Evolutionary conservation across 2,329 filamentous ascomycete genomes (phyloP).

Genomic region (Cladobotryum mycophilum): DNA sequence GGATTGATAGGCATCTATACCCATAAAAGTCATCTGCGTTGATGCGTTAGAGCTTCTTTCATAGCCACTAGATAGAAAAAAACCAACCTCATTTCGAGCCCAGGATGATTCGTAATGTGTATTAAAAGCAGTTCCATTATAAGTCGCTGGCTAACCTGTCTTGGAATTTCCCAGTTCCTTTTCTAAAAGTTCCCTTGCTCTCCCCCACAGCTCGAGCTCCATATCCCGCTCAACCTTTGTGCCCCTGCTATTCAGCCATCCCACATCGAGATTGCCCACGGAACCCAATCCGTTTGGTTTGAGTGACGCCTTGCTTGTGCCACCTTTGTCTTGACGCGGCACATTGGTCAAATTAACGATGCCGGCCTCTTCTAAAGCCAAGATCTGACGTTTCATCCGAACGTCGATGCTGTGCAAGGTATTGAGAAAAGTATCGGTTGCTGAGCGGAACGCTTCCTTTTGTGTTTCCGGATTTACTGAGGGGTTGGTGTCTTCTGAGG

Average conservation of each 20-base stretch:
- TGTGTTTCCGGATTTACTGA: slow-evolving; percentile 42
- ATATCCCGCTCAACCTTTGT: slow-evolving; percentile 76
- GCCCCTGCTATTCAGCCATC: slow-evolving; percentile 82
- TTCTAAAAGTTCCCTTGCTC: slow-evolving; percentile 32
- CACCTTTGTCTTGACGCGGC: slow-evolving; percentile 26
- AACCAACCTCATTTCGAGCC: no score
- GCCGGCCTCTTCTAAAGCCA: slow-evolving; percentile 73
- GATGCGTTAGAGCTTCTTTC: no score
- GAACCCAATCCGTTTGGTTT: slow-evolving; percentile 50
- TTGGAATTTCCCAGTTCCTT: slow-evolving; percentile 20
- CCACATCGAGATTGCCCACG: slow-evolving; percentile 66
- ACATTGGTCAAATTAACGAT: slow-evolving; percentile 52
- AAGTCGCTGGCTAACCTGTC: neutral
- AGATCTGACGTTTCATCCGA: slow-evolving; percentile 58
- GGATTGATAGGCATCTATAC: no score
- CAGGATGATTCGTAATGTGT: no score
- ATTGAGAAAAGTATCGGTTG: slow-evolving; percentile 62
- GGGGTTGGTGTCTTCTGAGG: slow-evolving; percentile 15
- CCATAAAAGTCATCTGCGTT: no score
- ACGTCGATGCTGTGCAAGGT: slow-evolving; percentile 71
- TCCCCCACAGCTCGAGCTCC: slow-evolving; percentile 70
- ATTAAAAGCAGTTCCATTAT: no score
- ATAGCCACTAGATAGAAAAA: no score
- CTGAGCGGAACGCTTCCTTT: slow-evolving; percentile 50
- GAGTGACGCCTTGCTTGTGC: slow-evolving; percentile 37